Base-by-base conservation (phyloP, 1,284 basidiomycete species). In the Naganishia liquefaciens region DNA sequence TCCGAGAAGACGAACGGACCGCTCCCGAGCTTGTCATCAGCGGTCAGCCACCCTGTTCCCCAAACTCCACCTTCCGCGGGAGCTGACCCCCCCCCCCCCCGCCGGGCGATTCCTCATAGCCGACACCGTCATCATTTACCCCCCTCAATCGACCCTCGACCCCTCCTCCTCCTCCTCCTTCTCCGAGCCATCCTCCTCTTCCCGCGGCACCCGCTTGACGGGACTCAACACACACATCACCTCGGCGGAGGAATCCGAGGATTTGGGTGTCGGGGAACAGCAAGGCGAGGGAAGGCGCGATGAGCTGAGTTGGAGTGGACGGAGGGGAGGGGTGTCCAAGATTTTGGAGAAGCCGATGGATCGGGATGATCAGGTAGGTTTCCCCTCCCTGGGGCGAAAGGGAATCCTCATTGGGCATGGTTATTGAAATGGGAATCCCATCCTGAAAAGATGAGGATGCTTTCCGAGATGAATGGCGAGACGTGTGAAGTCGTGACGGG, bases 11-110 rank as follows among this genome's bases (percentile, higher is more conserved):
- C 69, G 89, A 90, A 9, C 87, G 91, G 23, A 86, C 95, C 73
- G 84, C 91, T 1, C 93, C 94, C 3, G 94, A 98, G 78, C 84
- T 98, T 27, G 93, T 98, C 51, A 97, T 99, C 69, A 88, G 86
- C 68, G 91, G 91, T 90, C 51, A 58, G 83, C 73, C 40, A 23
- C 46, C 10, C 19, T 4, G 3, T 13, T n/a, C 43, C 40, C 54
- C 42, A 42, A 28, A 43, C n/a, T n/a, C n/a, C n/a, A n/a, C n/a
- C n/a, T n/a, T n/a, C n/a, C n/a, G 17, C 42, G 11, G 17, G 27
- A 28, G 25, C 27, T n/a, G n/a, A n/a, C n/a, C n/a, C n/a, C n/a
- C n/a, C n/a, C n/a, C n/a, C n/a, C n/a, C n/a, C n/a, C n/a, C n/a
- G n/a, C n/a, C n/a, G n/a, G n/a, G n/a, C n/a, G n/a, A n/a, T n/a